Conservation (phyloP, 1,139 yeast genomes). For the Pneumocystis wakefieldiae region DNA sequence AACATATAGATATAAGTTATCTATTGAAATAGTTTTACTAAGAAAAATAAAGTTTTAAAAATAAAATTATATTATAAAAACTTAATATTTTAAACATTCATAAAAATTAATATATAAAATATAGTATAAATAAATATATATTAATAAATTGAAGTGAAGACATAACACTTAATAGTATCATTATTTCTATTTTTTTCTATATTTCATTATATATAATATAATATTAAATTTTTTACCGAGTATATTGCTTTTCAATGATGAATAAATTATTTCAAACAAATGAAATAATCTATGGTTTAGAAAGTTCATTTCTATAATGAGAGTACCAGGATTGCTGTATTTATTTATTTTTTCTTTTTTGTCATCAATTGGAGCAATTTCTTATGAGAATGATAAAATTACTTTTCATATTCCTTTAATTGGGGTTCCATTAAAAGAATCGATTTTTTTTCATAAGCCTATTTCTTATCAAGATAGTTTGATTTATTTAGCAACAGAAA, state of each 20-base stretch:
- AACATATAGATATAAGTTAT: too few relatives aligned
- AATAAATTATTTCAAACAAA: neutral
- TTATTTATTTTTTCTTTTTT: neutral
- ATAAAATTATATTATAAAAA: too few relatives aligned
- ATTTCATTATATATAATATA: neutral
- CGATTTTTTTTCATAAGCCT: slow-evolving; percentile 5
- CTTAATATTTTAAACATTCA: too few relatives aligned
- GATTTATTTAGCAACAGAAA: slow-evolving; percentile 4
- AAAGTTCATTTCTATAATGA: neutral
- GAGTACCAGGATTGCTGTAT: neutral
- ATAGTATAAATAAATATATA: too few relatives aligned
- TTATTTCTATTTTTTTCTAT: neutral
- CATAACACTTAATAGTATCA: neutral
- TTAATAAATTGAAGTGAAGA: neutral
- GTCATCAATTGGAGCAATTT: neutral
- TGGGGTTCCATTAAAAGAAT: slow-evolving; percentile 4
- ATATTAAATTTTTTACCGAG: neutral
- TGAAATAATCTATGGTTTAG: neutral
- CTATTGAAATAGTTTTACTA: too few relatives aligned
- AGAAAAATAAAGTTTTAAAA: too few relatives aligned
- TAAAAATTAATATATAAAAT: too few relatives aligned
- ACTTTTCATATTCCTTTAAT: slow-evolving; percentile 7
- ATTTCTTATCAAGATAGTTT: slow-evolving; percentile 3
- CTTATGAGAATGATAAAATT: neutral
- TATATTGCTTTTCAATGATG: neutral